phyloP scores from a whole-genome alignment of 441 rosid species.

The Gossypium trilobum region DNA sequence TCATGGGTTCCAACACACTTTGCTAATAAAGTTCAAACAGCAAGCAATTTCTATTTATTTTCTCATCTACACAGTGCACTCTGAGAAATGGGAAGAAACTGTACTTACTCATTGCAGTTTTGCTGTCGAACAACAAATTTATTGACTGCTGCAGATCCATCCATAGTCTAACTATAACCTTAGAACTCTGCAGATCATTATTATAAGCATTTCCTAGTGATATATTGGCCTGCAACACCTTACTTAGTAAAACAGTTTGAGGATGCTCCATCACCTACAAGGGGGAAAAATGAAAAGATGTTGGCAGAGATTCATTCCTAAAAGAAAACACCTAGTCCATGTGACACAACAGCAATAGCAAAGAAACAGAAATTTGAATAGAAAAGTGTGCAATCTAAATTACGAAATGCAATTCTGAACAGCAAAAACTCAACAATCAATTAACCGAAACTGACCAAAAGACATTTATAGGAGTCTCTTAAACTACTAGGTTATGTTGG shows the following conservation, averaged over 20 bases:
- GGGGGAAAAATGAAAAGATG: conserved; percentile 16
- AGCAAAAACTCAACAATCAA: background rate
- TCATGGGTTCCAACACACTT: background rate
- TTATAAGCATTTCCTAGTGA: conserved; percentile 55
- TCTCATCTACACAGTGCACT: background rate
- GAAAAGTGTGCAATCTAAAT: background rate
- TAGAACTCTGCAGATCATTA: conserved; percentile 32
- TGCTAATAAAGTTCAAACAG: background rate
- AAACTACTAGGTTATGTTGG: background rate
- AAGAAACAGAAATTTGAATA: background rate
- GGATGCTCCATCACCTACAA: conserved; percentile 88
- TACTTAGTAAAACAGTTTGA: conserved; percentile 67
- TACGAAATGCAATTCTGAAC: background rate
- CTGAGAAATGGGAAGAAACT: background rate
- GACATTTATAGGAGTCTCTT: background rate
- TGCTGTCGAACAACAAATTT: conserved; percentile 68
- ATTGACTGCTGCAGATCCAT: conserved; percentile 80
- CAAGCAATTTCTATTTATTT: background rate
- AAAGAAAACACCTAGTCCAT: background rate
- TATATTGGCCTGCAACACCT: conserved; percentile 60
- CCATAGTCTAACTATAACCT: conserved; percentile 49
- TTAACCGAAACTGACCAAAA: background rate
- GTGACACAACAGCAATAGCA: background rate
- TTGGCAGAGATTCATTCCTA: background rate
- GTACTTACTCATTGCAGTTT: conserved; percentile 60